These are phyloP conservation scores for Pseudogymnoascus sp. DNA, from an alignment of 2,329 filamentous ascomycete species.

Conservation along the genomic window DNA sequence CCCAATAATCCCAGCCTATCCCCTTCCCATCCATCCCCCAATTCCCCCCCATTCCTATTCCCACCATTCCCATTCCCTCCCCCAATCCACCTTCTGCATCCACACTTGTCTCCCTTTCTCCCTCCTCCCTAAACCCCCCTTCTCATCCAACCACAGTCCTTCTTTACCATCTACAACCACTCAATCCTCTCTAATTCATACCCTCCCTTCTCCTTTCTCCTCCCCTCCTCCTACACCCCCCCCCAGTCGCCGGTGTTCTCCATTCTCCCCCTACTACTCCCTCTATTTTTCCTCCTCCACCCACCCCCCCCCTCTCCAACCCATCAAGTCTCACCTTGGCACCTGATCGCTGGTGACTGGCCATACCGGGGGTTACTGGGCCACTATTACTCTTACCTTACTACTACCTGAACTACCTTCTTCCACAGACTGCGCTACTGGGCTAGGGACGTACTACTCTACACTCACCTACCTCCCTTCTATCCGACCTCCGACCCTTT, in stretches of 20 bases:
- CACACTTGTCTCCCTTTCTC: too few species aligned
- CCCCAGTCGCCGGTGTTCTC: neutral
- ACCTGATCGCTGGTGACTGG: neutral
- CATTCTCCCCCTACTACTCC: neutral
- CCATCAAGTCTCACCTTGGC: constrained; percentile 1
- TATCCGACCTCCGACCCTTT: neutral
- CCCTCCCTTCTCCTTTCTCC: neutral
- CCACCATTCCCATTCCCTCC: too few species aligned
- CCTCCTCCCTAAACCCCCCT: too few species aligned
- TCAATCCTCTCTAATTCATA: neutral
- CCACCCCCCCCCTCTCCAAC: neutral
- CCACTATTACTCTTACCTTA: neutral
- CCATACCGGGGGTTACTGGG: neutral
- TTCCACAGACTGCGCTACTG: too few species aligned
- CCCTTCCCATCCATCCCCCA: too few species aligned
- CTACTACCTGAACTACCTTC: neutral
- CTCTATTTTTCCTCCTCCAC: neutral
- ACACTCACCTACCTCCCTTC: neutral
- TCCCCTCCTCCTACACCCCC: neutral
- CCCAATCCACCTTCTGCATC: too few species aligned
- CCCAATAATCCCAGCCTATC: too few species aligned
- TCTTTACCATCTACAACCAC: too few species aligned
- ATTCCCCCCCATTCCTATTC: too few species aligned
- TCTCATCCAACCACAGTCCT: too few species aligned
- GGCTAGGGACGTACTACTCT: too few species aligned